Evolutionary conservation across 805 yeast species (phyloP), one percentile per base, ranked within the genome.

Genomic region (Cyberlindnera petersonii): DNA sequence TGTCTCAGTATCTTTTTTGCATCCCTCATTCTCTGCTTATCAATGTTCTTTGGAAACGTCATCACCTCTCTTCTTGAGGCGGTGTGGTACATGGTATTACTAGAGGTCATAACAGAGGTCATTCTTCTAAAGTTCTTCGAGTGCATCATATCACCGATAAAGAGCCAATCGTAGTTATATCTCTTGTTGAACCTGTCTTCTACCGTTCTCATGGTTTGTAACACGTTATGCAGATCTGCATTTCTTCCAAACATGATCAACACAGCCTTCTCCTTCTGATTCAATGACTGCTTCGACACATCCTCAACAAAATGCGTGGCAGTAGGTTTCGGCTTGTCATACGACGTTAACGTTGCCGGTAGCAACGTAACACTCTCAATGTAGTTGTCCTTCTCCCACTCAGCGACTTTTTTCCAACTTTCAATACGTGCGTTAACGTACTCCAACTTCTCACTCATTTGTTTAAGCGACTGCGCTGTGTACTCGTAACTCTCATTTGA

Each of bases 161-260:
- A 80, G 2, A 83, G 77, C 84, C 86, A 85, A 57, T 84, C 91
- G 53, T 85, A 83, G 49, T 76, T 69, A 53, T 59, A 79, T 26
- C 66, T 58, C 35, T 56, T 33, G 59, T 84, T 84, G 66, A 82
- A 84, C 22, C 89, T 62, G 49, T 73, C 79, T 52, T 84, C 86
- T 27, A 79, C 72, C 35, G 73, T 69, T 47, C 77, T 71, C 38
- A 85, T 71, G 4, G 91, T 72, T 33, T 70, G 71, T 4, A 78
- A 56, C 40, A 82, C 62, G 6, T 63, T 66, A 52, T 65, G 71
- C 5, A 83, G 60, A 35, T 85, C 93, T 4, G 60, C 47, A 56
- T 82, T 83, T 47, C 85, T 70, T 21, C 86, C 86, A 34, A 84
- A 66, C 18, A 85, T 75, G 46, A 82, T 68, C 47, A 85, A 69